Conservation (phyloP, 2,329 filamentous ascomycete species). For the Pyricularia pennisetigena region DNA sequence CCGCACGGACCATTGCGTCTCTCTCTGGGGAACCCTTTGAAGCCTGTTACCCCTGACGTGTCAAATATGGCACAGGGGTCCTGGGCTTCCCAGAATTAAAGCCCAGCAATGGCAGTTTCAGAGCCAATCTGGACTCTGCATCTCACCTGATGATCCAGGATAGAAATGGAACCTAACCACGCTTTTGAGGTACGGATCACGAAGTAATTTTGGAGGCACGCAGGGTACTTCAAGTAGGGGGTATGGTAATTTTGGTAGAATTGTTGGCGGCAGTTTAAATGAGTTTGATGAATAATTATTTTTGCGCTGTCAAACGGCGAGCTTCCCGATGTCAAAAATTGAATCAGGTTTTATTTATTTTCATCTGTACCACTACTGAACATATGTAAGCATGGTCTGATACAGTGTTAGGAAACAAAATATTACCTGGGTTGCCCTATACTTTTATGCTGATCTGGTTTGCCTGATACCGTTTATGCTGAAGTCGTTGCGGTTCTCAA, state of each 20-base stretch:
- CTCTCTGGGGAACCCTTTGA: background rate
- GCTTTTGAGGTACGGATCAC: background rate
- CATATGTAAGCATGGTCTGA: background rate
- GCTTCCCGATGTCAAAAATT: background rate
- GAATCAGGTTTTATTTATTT: background rate
- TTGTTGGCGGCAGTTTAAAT: background rate
- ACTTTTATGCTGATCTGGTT: background rate
- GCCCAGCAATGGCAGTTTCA: slow-evolving; percentile 5
- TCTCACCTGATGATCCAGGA: background rate
- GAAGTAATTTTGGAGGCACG: no score
- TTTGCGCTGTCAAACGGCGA: background rate
- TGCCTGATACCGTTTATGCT: background rate
- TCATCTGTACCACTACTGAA: background rate
- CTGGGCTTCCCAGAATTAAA: slow-evolving; percentile 4
- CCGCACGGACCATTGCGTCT: background rate
- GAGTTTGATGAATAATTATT: background rate
- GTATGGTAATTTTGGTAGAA: background rate
- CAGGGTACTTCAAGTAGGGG: background rate
- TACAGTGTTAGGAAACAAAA: background rate
- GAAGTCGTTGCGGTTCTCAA: background rate
- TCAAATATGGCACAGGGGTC: slow-evolving; percentile 13
- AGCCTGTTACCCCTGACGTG: slow-evolving; percentile 14
- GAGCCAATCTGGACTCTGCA: background rate
- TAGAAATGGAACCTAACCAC: background rate
- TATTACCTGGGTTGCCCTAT: background rate